phyloP scores from a whole-genome alignment of 176 grass and related monocot genomes.

The Lolium rigidum region DNA sequence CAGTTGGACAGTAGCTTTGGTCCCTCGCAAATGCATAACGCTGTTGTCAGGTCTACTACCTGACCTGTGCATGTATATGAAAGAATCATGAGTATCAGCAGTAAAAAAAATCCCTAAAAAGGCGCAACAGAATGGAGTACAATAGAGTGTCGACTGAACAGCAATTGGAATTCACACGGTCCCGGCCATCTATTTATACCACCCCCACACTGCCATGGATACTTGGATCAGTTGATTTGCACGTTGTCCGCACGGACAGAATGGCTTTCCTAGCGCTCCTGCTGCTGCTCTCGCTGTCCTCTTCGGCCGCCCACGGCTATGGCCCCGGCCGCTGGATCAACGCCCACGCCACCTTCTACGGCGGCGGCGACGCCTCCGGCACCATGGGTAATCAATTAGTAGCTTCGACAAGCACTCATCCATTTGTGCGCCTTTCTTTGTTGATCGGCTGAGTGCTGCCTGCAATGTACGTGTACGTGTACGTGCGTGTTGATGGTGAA shows the following conservation, averaged over 20 bases:
- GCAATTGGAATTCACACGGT: not conserved
- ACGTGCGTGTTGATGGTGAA: not conserved
- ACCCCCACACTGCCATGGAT: not conserved
- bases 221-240: not conserved
- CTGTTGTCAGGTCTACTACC: not conserved
- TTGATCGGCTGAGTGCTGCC: not conserved
- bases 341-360: conserved; percentile 6
- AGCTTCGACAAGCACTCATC: not conserved
- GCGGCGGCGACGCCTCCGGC: conserved; percentile 4
- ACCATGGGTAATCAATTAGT: not conserved
- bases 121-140: not conserved
- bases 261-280: not conserved
- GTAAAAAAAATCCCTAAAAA: not conserved
- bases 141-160: not conserved
- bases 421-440: too few species aligned
- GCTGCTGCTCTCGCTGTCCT: not conserved
- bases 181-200: not conserved
- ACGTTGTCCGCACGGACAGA: not conserved
- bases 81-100: not conserved
- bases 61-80: not conserved
- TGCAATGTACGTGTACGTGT: not conserved
- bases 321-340: conserved; percentile 2
- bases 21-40: not conserved
- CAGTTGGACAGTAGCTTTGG: not conserved
- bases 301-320: not conserved